These are phyloP conservation scores for Boletus speciosus DNA, from an alignment of 768 basidiomycete genomes.

Conservation along the genomic window DNA sequence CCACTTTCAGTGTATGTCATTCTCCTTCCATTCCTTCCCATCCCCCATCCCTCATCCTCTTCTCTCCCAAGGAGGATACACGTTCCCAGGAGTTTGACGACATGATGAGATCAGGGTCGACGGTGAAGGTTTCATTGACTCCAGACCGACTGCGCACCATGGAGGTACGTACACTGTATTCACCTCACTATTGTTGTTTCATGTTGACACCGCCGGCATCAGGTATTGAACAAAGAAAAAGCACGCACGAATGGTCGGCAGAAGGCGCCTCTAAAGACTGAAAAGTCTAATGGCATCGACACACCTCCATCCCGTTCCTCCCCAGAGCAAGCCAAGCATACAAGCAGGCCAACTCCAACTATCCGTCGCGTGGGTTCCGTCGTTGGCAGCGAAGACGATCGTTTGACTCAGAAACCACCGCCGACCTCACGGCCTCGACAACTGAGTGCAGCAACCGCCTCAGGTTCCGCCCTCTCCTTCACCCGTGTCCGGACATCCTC, in stretches of 20 bases:
- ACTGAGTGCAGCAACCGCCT: constrained; percentile 42
- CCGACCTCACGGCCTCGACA: constrained; percentile 45
- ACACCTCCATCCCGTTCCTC: constrained; percentile 9
- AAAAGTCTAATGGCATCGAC: constrained; percentile 23
- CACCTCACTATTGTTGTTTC: constrained; percentile 15
- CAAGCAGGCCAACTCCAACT: constrained; percentile 39
- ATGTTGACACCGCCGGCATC: constrained; percentile 4
- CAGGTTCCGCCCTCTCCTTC: constrained; percentile 29
- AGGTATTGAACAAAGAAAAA: constrained; percentile 78
- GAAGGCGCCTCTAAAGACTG: constrained; percentile 19
- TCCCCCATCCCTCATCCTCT: not conserved
- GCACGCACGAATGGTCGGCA: constrained; percentile 34
- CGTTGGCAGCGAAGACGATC: constrained; percentile 57
- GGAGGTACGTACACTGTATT: constrained; percentile 61
- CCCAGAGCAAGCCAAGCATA: constrained; percentile 25
- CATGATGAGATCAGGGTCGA: constrained; percentile 83
- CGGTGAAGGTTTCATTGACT: constrained; percentile 94
- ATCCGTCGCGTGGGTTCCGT: constrained; percentile 60
- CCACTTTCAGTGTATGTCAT: constrained; percentile 33
- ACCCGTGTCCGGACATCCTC: constrained; percentile 32
- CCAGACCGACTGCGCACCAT: constrained; percentile 91
- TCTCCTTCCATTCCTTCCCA: not conserved
- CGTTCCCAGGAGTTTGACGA: constrained; percentile 86
- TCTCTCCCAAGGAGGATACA: constrained; percentile 45
- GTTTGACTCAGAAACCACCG: constrained; percentile 26